Base-by-base conservation (phyloP, 176 grass and related monocot species). In the Bolboschoenus planiculmis region DNA sequence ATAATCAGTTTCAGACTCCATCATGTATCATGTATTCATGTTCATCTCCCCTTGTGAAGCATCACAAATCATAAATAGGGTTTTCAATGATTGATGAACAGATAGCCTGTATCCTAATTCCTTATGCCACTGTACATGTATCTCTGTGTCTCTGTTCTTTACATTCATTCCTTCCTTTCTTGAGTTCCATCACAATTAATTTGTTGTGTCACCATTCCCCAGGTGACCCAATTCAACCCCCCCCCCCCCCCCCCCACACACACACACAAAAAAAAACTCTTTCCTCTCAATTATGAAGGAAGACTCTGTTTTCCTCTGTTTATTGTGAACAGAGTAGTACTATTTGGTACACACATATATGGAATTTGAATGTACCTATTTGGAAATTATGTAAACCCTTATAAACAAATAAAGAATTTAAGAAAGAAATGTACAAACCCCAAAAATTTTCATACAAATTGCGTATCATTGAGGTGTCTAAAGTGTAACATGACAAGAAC, bases 81-180 rank as follows among this genome's bases (percentile, higher is more conserved):
- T 89, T 46, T 50, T 50, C 88, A 83, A 93, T 93, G 84, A 93
- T 93, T 90, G 88, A 81, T 84, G 81, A 88, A 68, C 80, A 93
- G 91, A 76, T 77, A 66, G 46, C 47, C 64, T 74, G 33, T 42
- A 53, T 53, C 63, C 50, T 47, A 43, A 50, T 66, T 72, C 67
- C 66, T 78, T 73, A 65, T 83, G 78, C 72, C 56, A 81, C 85
- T 63, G 55, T 65, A 47, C 80, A 63, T 47, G 56, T 58, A 77
- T 23, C 16, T 53, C n/a, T 20, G 4, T 51, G 62, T 71, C 18
- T 59, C 15, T 24, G 30, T 46, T 81, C 30, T 5, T 81, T n/a
- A n/a, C n/a, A n/a, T 62, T 24, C 53, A 13, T 81, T 62, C 24
- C 33, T 61, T 40, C 27, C 6, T 10, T 34, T 53, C n/a, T n/a